phyloP scores from a whole-genome alignment of 2,329 filamentous ascomycete genomes.

The Fusarium abutilonis region DNA sequence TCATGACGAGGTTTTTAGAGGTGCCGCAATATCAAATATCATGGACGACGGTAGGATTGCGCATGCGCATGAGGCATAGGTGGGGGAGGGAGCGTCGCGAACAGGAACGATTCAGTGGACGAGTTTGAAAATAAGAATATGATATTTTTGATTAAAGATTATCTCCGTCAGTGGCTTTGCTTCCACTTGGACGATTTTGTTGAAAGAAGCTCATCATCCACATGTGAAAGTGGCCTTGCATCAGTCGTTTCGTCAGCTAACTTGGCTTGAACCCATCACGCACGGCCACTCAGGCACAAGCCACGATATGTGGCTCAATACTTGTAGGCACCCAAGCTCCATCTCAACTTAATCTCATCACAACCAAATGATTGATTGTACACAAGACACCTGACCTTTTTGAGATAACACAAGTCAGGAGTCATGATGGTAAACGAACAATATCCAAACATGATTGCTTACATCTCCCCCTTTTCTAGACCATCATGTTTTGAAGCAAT shows the following conservation, averaged over 20 bases:
- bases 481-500: conserved; percentile 15
- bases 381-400: neutral
- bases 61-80: conserved; percentile 36
- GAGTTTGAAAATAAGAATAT: conserved; percentile 3
- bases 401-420: neutral
- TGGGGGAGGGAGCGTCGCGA: conserved; percentile 9
- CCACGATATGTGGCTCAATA: conserved; percentile 23
- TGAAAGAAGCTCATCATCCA: conserved; percentile 38
- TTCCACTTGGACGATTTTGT: conserved; percentile 37
- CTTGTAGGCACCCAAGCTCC: too few species aligned
- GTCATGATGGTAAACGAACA: neutral
- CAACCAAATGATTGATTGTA: too few species aligned
- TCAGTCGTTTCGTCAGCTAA: conserved; percentile 45
- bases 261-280: conserved; percentile 21
- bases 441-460: neutral
- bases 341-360: too few species aligned
- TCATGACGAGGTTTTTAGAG: conserved; percentile 54
- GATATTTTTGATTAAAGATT: conserved; percentile 14
- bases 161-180: conserved; percentile 31
- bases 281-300: conserved; percentile 31
- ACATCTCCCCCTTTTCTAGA: neutral
- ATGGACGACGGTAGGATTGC: conserved; percentile 42
- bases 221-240: conserved; percentile 47
- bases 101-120: neutral
- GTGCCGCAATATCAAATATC: conserved; percentile 28